Percentiles rank a stretch among this genome's conserved stretches.
Conservation (phyloP, 2,329 filamentous ascomycete genomes). For the Calonectria pauciramosa region DNA sequence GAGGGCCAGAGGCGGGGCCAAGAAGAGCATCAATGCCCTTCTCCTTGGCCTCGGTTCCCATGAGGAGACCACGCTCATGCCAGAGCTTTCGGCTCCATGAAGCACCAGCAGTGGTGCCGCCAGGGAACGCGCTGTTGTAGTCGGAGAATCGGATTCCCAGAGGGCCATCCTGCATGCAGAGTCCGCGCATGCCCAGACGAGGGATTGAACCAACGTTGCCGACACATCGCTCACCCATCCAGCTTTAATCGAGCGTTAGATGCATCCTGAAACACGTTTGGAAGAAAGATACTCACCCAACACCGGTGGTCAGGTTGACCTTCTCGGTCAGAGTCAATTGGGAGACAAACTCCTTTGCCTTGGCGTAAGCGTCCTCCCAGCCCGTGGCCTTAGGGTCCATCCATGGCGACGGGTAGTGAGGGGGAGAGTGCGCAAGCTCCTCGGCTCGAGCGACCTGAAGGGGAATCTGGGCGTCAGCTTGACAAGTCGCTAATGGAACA, state of each 20-base stretch:
- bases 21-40: slow-evolving; percentile 85
- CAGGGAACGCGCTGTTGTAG: slow-evolving; percentile 85
- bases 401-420: slow-evolving; percentile 91
- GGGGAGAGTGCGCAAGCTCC: slow-evolving; percentile 60
- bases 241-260: slow-evolving; percentile 43
- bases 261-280: slow-evolving; percentile 40
- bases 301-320: slow-evolving; percentile 94
- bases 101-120: slow-evolving; percentile 84
- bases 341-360: slow-evolving; percentile 84
- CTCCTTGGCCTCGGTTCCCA: slow-evolving; percentile 74
- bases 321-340: slow-evolving; percentile 89
- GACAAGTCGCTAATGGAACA: slow-evolving; percentile 19
- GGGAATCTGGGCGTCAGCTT: slow-evolving; percentile 40
- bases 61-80: slow-evolving; percentile 60
- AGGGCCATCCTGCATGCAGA: slow-evolving; percentile 92
- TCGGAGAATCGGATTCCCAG: slow-evolving; percentile 83
- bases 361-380: slow-evolving; percentile 82
- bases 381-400: slow-evolving; percentile 77
- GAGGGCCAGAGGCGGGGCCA: slow-evolving; percentile 61
- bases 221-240: slow-evolving; percentile 77
- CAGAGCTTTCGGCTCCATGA: slow-evolving; percentile 84
- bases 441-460: slow-evolving; percentile 38
- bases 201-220: slow-evolving; percentile 81
- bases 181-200: slow-evolving; percentile 75
- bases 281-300: slow-evolving; percentile 73